Base-by-base conservation (phyloP, 2,329 filamentous ascomycete species). In the Fusarium sp. region DNA sequence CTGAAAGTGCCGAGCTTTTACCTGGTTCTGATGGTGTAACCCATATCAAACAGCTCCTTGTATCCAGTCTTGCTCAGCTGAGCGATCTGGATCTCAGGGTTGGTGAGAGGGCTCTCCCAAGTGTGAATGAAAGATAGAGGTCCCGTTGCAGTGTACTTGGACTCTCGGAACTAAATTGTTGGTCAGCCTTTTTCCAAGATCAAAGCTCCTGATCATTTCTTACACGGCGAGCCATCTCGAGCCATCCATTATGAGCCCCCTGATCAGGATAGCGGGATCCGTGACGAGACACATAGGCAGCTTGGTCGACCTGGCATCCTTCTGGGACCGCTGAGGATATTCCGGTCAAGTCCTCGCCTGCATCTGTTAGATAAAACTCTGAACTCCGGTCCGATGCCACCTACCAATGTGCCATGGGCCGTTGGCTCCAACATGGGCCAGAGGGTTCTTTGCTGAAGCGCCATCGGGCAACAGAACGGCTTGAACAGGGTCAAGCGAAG, bases 191-290 rank as follows among this genome's bases (percentile, higher is more conserved):
- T 12, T 2, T 13, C 9, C 6, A 5, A 15, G 10, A 16, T 7
- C n/a, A 9, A 9, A 18, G 4, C 1, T 37, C 5, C 16, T 12
- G 18, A 21, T 3, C 0, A 6, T 10, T 9, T 57, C 80, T 67
- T 71, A 87, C 85, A 64, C 84, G 82, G 5, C 82, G 73, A 46
- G 83, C 80, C 80, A 88, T 83, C 9, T 82, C 82, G 4, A 85
- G 79, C 90, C 90, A 93, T 50, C 67, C 84, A 9, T 82, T 81
- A 67, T 91, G 91, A 9, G 91, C 89, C 8, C 89, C 88, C 2
- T 81, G 81, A 70, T 92, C 90, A 1, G 90, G 90, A 75, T 88
- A 93, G 46, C 90, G 85, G 46, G 88, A 90, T 23, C 90, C 91
- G 81, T 92, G 90, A 23, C 90, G 86, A 4, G 86, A 84, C 38